Base-by-base conservation (phyloP, 495 filamentous ascomycete genomes). In the Hypoxylon trugodes region DNA sequence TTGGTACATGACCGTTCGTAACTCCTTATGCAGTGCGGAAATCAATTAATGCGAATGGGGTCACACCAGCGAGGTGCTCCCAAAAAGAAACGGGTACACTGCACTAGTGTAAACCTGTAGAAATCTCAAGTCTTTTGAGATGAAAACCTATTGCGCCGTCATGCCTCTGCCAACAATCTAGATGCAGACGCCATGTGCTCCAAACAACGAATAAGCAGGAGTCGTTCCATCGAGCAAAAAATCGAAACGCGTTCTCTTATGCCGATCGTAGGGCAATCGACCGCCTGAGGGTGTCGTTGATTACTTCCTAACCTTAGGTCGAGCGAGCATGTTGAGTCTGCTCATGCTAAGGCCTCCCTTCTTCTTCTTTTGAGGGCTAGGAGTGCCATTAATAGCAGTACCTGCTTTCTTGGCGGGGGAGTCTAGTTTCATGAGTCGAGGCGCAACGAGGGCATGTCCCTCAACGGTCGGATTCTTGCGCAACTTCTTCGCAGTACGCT, bases 281-380 rank as follows among this genome's bases (percentile, higher is more conserved):
- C 18, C 13, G 26, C 8, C 12, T 24, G 6, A 58, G 19, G 33
- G 30, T 33, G n/a, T 25, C 1, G 25, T 21, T 13, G 22, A 37
- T 71, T 63, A 82, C 69, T 76, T 78, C 42, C 81, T 72, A 46
- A 69, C 58, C 73, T 85, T 85, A 1, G 83, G 83, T 40, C 76
- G 69, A 30, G 83, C 75, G 8, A 85, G 75, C 81, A 82, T 79
- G 42, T 83, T 78, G 40, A 85, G 61, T 57, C 83, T 66, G 61
- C 78, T 82, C 16, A 84, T 59, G 37, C 74, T 83, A 25, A 84
- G 52, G 13, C 73, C 69, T 7, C 67, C 70, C 61, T 68, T 73
- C 78, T 82, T 74, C 78, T 82, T 81, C 75, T 82, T 84, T 28
- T 73, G 74, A 4, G 80, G 75, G 53, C 75, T 79, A 1, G 76